Evolutionary conservation across 164 flowering plant genomes (phyloP), one percentile per base, ranked within the genome.

Genomic region (Magnolia officinalis): DNA sequence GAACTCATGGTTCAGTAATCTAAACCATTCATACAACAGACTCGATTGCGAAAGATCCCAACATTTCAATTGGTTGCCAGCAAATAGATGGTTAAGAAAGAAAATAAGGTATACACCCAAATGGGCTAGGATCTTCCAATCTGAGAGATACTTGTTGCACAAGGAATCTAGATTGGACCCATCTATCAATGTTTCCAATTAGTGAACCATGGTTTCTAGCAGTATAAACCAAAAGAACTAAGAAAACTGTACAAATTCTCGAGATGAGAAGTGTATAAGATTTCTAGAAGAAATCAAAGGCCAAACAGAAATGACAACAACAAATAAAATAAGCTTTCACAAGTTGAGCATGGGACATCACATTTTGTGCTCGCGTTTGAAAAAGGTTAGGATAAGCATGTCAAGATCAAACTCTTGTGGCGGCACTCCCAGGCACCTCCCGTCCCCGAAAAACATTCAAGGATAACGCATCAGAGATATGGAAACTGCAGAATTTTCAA

Each of bases 401-500:
- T 16, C 61, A 16, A 11, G 61, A 55, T 16, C 13, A 55, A 8
- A 16, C 13, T 55, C 13, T 11, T 16, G 18, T 37, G 18, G 61
- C 18, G 19, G 18, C 61, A 55, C 18, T 55, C 61, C 61, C 13
- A 55, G 61, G 61, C 61, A 2, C 61, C 61, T 55, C 18, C 61
- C 61, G 18, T 55, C 61, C 61, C 18, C 61, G 10, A 10, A 11
- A 55, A 55, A 11, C 2, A 11, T 11, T 55, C 61, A 55, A 37
- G 45, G 6, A 37, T 37, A 37, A 55, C 61, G 18, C 18, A 55
- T 55, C 61, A 2, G 61, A 55, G 61, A 16, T 55, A 37, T 2
- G 4, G 18, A 68, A 68, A 68, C 18, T 29, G 71, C 21, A 68
- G 51, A 29, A 66, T 66, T 66, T 66, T 66, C 69, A 68, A 29